A percentile compares a stretch with the other conserved stretches of the same genome.
phyloP scores from a whole-genome alignment of 179 eudicot species.

The Beta lomatogona region DNA sequence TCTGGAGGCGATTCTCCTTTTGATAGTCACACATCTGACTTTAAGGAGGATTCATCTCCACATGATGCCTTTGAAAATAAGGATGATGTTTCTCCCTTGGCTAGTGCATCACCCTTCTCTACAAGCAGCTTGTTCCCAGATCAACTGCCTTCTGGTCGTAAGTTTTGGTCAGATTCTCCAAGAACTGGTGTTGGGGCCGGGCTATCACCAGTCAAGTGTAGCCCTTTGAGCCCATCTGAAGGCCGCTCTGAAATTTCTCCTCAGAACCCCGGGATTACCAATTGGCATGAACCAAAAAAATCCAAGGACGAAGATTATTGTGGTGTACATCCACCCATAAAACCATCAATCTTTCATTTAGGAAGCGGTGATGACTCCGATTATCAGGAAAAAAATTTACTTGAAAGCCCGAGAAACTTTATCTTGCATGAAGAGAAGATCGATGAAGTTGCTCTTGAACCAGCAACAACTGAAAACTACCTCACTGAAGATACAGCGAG shows the following conservation, averaged over 20 bases:
- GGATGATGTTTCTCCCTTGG: constrained; percentile 39
- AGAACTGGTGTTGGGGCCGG: constrained; percentile 28
- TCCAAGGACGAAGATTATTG: not conserved
- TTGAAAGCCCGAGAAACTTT: not conserved
- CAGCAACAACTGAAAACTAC: not conserved
- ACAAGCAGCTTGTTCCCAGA: constrained; percentile 53
- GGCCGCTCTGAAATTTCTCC: not conserved
- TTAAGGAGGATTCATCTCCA: constrained; percentile 42
- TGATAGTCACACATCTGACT: constrained; percentile 33
- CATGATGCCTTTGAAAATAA: constrained; percentile 18
- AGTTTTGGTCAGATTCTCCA: constrained; percentile 81
- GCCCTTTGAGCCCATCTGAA: constrained; percentile 26
- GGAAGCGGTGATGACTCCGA: not conserved
- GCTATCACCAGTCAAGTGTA: constrained; percentile 22
- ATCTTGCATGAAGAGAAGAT: not conserved
- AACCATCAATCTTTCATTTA: not conserved
- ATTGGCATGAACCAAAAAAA: constrained; percentile 2
- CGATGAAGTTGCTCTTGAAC: not conserved
- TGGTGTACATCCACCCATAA: not conserved
- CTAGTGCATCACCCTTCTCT: constrained; percentile 37
- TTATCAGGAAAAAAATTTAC: not conserved
- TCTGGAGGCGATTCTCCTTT: constrained; percentile 37
- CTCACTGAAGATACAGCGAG: not conserved
- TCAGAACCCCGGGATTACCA: constrained; percentile 13
- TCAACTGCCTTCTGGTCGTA: constrained; percentile 80